A percentile compares a stretch with the other conserved stretches of the same genome.
phyloP scores from a whole-genome alignment of 139 green algal species.

The Trebouxia sp. region DNA sequence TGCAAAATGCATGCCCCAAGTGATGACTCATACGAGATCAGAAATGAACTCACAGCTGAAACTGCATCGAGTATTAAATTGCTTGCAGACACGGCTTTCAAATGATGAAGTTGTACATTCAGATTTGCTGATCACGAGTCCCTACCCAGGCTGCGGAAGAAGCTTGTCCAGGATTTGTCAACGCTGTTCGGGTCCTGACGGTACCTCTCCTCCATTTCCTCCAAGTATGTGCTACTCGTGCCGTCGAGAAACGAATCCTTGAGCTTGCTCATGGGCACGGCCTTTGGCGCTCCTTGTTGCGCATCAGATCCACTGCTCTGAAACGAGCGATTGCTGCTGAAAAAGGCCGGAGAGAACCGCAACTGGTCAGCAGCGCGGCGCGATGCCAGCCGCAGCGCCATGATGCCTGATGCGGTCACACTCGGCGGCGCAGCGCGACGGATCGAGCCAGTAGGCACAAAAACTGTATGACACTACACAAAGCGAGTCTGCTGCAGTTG shows the following conservation, averaged over 20 bases:
- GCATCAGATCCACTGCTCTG: conserved; percentile 14
- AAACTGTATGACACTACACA: background rate
- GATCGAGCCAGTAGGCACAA: background rate
- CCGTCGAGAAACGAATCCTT: conserved; percentile 95
- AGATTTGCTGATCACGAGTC: background rate
- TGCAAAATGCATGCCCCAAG: no score
- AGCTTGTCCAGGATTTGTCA: conserved; percentile 84
- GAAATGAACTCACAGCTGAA: no score
- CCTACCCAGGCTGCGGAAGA: conserved; percentile 83
- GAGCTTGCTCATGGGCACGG: conserved; percentile 86
- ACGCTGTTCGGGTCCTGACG: conserved; percentile 78
- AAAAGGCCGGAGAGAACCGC: background rate
- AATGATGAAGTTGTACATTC: background rate
- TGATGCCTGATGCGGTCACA: background rate
- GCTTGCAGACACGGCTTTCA: background rate
- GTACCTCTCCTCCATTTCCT: conserved; percentile 89
- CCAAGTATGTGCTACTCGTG: conserved; percentile 82
- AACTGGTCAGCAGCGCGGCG: conserved; percentile 21
- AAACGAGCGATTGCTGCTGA: conserved; percentile 14
- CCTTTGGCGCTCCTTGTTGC: conserved; percentile 46
- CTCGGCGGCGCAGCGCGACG: background rate
- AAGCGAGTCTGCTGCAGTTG: background rate
- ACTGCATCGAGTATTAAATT: background rate
- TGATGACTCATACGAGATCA: no score
- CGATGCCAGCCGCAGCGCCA: conserved; percentile 26